Conservation (phyloP, 108 stramenopile species). For the Discostella pseudostelligera region DNA sequence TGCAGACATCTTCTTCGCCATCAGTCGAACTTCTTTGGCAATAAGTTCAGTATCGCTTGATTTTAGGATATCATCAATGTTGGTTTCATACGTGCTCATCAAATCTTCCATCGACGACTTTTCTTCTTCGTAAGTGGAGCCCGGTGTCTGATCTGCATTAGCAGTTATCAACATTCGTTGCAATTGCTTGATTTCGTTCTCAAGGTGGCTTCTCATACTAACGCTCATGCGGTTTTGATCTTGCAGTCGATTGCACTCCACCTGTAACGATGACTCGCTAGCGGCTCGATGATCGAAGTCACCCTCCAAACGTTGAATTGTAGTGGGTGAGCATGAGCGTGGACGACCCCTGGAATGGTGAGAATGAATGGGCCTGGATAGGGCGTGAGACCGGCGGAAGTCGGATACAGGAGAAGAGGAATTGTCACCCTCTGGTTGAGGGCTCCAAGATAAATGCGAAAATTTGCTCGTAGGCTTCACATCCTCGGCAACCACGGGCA, state of each 20-base stretch:
- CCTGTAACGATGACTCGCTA: conserved; percentile 52
- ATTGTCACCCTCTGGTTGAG: conserved; percentile 16
- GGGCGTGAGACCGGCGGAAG: conserved; percentile 35
- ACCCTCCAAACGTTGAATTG: conserved; percentile 56
- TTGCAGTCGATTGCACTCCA: conserved; percentile 59
- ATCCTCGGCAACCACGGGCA: conserved; percentile 1
- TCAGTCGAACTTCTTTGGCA: conserved; percentile 56
- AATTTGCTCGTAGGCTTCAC: background rate
- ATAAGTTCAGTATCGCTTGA: conserved; percentile 56
- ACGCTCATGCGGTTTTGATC: conserved; percentile 82
- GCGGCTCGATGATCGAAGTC: conserved; percentile 51
- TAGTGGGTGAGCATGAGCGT: conserved; percentile 73
- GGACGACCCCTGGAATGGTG: conserved; percentile 38
- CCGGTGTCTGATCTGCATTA: conserved; percentile 27
- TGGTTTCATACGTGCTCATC: conserved; percentile 19
- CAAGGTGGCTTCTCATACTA: conserved; percentile 66
- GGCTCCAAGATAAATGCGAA: background rate
- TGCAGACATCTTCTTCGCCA: conserved; percentile 69
- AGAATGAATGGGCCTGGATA: conserved; percentile 24
- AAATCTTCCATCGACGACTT: conserved; percentile 25
- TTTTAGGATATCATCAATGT: conserved; percentile 69
- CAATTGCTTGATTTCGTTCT: conserved; percentile 72
- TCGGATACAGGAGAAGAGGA: conserved; percentile 9
- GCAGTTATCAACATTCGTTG: conserved; percentile 57
- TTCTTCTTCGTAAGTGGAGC: conserved; percentile 8